Base-by-base conservation (phyloP, 106 monocot genomes). In the Amphibolis antarctica region DNA sequence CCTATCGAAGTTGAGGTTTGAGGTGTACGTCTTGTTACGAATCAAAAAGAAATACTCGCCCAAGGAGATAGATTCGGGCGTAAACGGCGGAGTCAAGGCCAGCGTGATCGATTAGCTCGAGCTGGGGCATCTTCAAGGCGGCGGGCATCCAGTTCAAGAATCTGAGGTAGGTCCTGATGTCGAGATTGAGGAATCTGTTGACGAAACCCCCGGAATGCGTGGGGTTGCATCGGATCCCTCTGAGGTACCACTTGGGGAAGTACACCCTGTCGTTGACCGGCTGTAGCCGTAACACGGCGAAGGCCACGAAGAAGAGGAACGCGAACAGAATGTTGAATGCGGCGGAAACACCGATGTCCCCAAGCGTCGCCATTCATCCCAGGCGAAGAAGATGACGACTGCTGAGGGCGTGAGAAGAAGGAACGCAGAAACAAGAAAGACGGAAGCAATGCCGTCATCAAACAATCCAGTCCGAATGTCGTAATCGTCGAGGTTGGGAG, bases 61-160 rank as follows among this genome's bases (percentile, higher is more conserved):
- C 93, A 52, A 93, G 79, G 50, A 89, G 76, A 81, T 93, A 93
- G 17, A 93, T 93, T 29, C 88, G 67, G 49, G 86, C 73, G 73
- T 83, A 93, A 29, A 83, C 81, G 49, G 75, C 83, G 59, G 93
- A 93, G 67, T 93, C 93, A 42, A 93, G 79, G 31, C 93, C 89
- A 11, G 93, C 88, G 79, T 89, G 93, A 46, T 79, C 80, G 59
- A 93, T 86, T 14, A 93, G 70, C 67, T 88, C 93, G 21, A 76
- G 83, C 60, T 93, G 82, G 27, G 93, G 93, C 93, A 93, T 93
- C 74, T 49, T 77, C 36, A 93, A 56, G 56, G 93, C 93, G 28
- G 76, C 86, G 45, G 93, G 93, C 89, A 93, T 93, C 93, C 93
- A 93, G 65, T 75, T 86, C 57, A 88, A 55, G 76, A 93, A 93